Base-by-base conservation (phyloP, 495 filamentous ascomycete species). In the Tricharina praecox region DNA sequence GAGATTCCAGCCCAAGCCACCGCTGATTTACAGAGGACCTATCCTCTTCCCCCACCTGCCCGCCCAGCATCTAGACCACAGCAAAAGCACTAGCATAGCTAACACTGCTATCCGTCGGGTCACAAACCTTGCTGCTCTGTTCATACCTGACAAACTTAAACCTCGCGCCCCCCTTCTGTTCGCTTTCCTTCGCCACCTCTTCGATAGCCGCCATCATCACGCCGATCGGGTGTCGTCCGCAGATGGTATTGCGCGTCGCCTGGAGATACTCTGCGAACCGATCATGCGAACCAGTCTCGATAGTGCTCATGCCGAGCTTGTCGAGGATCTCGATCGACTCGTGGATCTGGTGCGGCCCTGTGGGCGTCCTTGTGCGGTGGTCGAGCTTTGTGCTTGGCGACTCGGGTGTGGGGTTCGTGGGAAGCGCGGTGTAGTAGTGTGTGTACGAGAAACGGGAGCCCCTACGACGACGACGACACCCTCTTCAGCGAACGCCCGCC, bases 61-160 rank as follows among this genome's bases (percentile, higher is more conserved):
- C n/a, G n/a, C n/a, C n/a, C n/a, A n/a, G n/a, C n/a, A n/a, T n/a
- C 28, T 32, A 46, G n/a, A 46, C 16, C 11, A 46, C 43, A 15
- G 79, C 80, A 69, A 79, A 85, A 50, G 79, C 83, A 60, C 79
- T 81, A 4, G 80, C 86, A 65, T 99, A 99, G 66, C 86, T 94
- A 46, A 99, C 90, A 50, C 86, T 94, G 57, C 81, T 93, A 56
- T 94, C 92, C 15, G 61, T 62, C 4, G 78, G 65, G 48, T 71
- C 72, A 45, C 68, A 67, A n/a, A 78, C 78, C 63, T 93, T 70
- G 51, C 75, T 76, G 64, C 90, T 96, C 54, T 87, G 73, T 63
- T 95, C 83, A 66, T 99, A 99, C 54, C 85, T 70, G 50, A 94
- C 71, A 57, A 95, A 93, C 53, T 75, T 77, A 63, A 94, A 93